Percentiles rank a stretch among this genome's conserved stretches.
Evolutionary conservation across 768 basidiomycete species (phyloP).

Genomic region (Russula emetica): DNA sequence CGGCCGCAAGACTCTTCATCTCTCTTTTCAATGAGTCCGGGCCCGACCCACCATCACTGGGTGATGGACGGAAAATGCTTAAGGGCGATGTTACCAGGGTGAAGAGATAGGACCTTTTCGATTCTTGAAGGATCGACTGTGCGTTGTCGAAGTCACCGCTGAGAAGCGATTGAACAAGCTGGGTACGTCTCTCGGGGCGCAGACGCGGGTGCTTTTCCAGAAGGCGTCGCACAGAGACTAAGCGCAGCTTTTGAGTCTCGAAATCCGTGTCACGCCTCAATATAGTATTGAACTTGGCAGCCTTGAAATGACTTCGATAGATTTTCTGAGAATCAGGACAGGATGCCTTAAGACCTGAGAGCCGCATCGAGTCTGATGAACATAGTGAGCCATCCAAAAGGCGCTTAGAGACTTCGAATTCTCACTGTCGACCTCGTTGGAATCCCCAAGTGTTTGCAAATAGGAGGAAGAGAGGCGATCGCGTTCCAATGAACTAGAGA

Average conservation of each 20-base stretch:
- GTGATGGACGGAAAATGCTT: not conserved
- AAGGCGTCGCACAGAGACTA: slow-evolving; percentile 1
- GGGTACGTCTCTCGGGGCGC: not conserved
- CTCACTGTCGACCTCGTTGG: not conserved
- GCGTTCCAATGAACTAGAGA: slow-evolving; percentile 6
- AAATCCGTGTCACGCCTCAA: not conserved
- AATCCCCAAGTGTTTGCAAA: not conserved
- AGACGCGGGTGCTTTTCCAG: not conserved
- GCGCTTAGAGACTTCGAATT: not conserved
- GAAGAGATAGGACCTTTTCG: not conserved
- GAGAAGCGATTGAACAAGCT: slow-evolving; percentile 4
- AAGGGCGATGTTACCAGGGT: rapidly evolving
- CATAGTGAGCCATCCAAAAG: not conserved
- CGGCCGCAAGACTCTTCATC: slow-evolving; percentile 1
- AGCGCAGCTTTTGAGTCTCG: not conserved
- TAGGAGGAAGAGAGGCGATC: not conserved
- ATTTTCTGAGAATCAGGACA: not conserved
- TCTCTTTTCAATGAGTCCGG: slow-evolving; percentile 6
- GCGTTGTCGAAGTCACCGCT: not conserved
- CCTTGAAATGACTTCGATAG: not conserved
- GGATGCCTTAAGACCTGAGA: not conserved
- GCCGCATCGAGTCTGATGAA: not conserved
- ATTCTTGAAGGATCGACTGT: not conserved
- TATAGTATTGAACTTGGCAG: not conserved
- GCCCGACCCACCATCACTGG: not conserved